Conservation (phyloP, 2,329 filamentous ascomycete species). For the Colletotrichum sp. region DNA sequence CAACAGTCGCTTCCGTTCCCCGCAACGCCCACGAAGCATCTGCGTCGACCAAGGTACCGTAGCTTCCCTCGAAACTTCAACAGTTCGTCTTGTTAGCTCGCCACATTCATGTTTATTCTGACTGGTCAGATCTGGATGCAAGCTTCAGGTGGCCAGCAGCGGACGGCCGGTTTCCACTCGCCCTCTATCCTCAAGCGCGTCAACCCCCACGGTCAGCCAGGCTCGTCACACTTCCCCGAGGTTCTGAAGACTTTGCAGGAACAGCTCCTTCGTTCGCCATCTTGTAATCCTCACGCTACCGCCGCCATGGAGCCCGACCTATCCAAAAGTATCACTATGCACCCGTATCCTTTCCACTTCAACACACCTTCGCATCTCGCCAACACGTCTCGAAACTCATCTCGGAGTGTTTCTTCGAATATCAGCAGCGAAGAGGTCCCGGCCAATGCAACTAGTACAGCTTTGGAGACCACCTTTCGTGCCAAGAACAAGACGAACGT, state of each 20-base stretch:
- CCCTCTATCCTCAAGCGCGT: background rate
- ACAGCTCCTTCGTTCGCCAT: background rate
- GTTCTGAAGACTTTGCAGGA: background rate
- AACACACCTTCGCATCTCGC: constrained; percentile 32
- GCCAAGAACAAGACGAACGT: constrained; percentile 38
- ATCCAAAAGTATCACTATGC: constrained; percentile 41
- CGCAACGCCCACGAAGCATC: background rate
- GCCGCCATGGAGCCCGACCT: background rate
- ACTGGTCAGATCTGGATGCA: background rate
- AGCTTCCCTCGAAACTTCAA: background rate
- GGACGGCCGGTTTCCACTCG: background rate
- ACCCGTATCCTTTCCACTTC: constrained; percentile 49
- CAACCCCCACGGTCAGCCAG: background rate
- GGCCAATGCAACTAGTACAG: constrained; percentile 46
- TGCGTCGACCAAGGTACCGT: background rate
- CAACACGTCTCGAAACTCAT: constrained; percentile 21
- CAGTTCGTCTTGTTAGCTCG: background rate
- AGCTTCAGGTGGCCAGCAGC: background rate
- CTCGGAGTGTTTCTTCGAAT: background rate
- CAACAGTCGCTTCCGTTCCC: background rate
- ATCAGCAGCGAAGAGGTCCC: constrained; percentile 24
- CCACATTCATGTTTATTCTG: background rate
- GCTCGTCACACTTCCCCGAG: background rate
- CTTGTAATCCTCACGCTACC: background rate
- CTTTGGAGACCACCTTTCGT: constrained; percentile 40